These are phyloP conservation scores for Fraxinus greggii DNA, from an alignment of 305 asterid genomes.

Conservation along the genomic window DNA sequence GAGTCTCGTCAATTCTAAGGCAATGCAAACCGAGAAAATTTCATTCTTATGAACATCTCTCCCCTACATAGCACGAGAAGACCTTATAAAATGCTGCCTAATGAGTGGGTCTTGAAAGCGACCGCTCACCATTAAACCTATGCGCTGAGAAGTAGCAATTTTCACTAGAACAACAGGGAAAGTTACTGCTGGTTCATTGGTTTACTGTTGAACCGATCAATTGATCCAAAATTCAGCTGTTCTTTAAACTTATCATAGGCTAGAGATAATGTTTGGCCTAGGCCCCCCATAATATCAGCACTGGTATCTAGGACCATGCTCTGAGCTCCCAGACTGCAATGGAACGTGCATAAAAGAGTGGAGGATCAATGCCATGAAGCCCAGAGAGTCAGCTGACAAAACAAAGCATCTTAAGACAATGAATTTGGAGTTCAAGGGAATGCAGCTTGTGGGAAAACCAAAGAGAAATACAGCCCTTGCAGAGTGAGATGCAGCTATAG, in stretches of 20 bases:
- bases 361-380: slow-evolving; percentile 67
- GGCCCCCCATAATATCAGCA: background rate
- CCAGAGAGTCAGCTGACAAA: slow-evolving; percentile 47
- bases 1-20: too few species aligned
- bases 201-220: too few species aligned
- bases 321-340: background rate
- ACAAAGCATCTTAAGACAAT: slow-evolving; percentile 88
- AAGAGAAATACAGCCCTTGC: slow-evolving; percentile 76
- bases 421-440: slow-evolving; percentile 90
- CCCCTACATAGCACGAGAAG: too few species aligned
- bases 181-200: too few species aligned
- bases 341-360: background rate
- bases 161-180: too few species aligned
- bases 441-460: slow-evolving; percentile 97
- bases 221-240: too few species aligned
- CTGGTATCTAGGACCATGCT: background rate
- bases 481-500: slow-evolving; percentile 90
- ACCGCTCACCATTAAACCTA: too few species aligned
- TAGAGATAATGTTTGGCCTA: background rate
- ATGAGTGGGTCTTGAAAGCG: too few species aligned
- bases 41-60: too few species aligned
- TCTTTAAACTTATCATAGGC: background rate
- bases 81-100: too few species aligned
- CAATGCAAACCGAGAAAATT: too few species aligned
- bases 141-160: too few species aligned